Percentiles rank a stretch among this genome's conserved stretches.
Evolutionary conservation across 345 rosid species (phyloP).

Genomic region (Trapa bicornis): DNA sequence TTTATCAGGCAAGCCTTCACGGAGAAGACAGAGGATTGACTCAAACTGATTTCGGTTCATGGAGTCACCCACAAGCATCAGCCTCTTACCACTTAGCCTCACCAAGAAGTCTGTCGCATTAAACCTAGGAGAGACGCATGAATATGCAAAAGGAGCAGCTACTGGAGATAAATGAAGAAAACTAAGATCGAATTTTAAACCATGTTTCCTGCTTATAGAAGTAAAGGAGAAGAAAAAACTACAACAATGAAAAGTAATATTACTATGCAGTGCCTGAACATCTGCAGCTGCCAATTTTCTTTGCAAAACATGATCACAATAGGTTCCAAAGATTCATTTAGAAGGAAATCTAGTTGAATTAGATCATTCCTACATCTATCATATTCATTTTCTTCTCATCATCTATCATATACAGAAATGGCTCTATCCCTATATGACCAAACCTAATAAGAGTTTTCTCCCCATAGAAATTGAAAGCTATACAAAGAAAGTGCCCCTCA

Average conservation of each 20-base stretch:
- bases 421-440: background rate
- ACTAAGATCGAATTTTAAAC: background rate
- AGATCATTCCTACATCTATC: no score
- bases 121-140: conserved; percentile 51
- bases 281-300: background rate
- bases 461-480: background rate
- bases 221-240: background rate
- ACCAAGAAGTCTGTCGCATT: conserved; percentile 89
- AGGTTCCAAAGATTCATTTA: background rate
- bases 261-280: background rate
- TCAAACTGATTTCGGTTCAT: conserved; percentile 92
- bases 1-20: conserved; percentile 52
- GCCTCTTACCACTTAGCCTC: conserved; percentile 67
- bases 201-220: background rate
- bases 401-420: background rate
- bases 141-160: conserved; percentile 18
- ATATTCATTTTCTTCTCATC: background rate
- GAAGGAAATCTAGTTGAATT: no score
- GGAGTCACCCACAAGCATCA: conserved; percentile 91
- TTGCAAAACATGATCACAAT: background rate
- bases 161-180: background rate
- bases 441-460: background rate
- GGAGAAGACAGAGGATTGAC: conserved; percentile 79
- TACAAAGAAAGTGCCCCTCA: background rate
- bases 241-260: background rate